Base-by-base conservation (phyloP, 202 grass and related monocot species). In the Cymbopogon flexuosus region DNA sequence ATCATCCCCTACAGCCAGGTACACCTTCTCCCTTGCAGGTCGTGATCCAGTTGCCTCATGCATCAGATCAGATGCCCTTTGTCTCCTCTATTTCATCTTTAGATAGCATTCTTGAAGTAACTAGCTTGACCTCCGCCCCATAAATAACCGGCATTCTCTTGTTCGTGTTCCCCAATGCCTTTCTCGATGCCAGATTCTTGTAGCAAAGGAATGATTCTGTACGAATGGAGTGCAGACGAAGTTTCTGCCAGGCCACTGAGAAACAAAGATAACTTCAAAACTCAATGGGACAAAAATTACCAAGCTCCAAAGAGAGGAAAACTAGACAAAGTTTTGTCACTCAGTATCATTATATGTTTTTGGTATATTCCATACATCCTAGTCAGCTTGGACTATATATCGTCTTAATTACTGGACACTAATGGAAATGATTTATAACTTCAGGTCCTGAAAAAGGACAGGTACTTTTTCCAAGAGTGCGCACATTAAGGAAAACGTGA, bases 151-250 rank as follows among this genome's bases (percentile, higher is more conserved):
- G 46, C 35, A 16, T 0, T 35, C 1, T 58, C 16, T 84, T 43
- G 35, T 76, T 66, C 22, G 30, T 68, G 47, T 35, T 68, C 6
- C 30, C 62, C 62, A 68, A 21, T 56, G 70, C 47, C 10, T 43
- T 31, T 76, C 23, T 35, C 10, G 24, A 35, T 76, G 35, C 24
- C 22, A 68, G 24, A 69, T 84, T 84, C 52, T 76, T 57, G 45
- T 46, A 66, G 19, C 15, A 33, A 67, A 67, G 35, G 71, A 76
- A 68, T 67, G 4, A 76, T 83, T 57, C 35, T 76, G 46, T 65
- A 49, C 24, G 27, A 29, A 72, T 51, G 68, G 60, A 65, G 6
- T 67, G 23, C 15, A 42, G 9, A 43, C 2, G 36, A 75, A 83
- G 23, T 57, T 75, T 83, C 21, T 57, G 14, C 19, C 47, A 54